Base-by-base conservation (phyloP, 768 basidiomycete genomes). In the Flagelloscypha sp. region DNA sequence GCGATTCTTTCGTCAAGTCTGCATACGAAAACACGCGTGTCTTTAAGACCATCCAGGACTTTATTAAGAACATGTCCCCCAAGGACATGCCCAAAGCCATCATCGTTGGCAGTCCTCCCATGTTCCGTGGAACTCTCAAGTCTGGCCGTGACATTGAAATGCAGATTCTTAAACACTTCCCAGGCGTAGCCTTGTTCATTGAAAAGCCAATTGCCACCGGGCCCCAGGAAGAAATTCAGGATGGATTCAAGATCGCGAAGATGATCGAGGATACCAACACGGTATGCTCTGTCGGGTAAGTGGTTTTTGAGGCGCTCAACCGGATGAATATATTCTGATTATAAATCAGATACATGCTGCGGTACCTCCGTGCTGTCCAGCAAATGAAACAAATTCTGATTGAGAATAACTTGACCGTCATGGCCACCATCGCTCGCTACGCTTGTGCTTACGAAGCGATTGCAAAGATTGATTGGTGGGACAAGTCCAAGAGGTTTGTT, bases 351-450 rank as follows among this genome's bases (percentile, higher is more conserved):
- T 90, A 89, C 55, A 95, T 95, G 90, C 66, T 95, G 44, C 79
- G 90, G 44, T 93, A 94, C 63, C 70, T 94, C 49, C 84, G 83
- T 58, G 92, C 84, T 21, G 88, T 94, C 15, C 90, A 95, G 61
- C 82, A 79, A 73, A 95, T 97, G 87, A 93, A 94, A 63, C 74
- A 83, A 42, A 92, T 97, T 57, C 85, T 99, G 54, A 68, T 86
- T 52, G 89, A 94, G 44, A 97, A 97, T 56, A 75, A 88, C 52
- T 70, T 99, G 40, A 84, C 83, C 15, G 92, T 99, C 34, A 97
- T 98, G 93, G 72, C 83, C 30, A 98, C 94, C 23, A 79, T 93
- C 46, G 93, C 92, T 6, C 83, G 94, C 40, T 99, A 97, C 60
- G 89, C 88, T 8, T 82, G 81, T 49, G 87, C 86, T 25, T 93